Evolutionary conservation across 225 moss, liverwort and hornwort genomes (phyloP).

Genomic region (Anthoceros angustus): DNA sequence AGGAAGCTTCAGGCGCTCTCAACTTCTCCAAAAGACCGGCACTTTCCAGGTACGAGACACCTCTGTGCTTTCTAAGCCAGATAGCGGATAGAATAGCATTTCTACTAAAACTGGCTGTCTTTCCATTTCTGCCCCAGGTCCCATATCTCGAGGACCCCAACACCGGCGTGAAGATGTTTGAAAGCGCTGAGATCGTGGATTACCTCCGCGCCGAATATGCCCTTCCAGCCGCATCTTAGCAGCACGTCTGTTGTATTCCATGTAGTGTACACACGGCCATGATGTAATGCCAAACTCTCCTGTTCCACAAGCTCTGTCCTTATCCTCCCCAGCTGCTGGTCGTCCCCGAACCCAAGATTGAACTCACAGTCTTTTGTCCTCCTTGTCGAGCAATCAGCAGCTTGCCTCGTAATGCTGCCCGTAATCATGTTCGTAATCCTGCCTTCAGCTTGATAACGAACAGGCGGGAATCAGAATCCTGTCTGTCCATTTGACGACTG

Average conservation of each 20-base stretch:
- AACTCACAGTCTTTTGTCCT: no score
- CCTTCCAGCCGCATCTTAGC: background rate
- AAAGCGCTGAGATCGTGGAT: constrained; percentile 74
- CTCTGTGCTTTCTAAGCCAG: background rate
- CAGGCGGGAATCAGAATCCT: no score
- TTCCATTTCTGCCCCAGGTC: constrained; percentile 27
- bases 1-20: constrained; percentile 72
- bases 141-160: constrained; percentile 97
- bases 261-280: no score
- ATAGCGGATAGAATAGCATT: background rate
- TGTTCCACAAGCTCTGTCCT: no score
- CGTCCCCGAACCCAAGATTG: no score
- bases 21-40: constrained; percentile 43
- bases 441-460: no score
- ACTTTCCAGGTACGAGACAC: constrained; percentile 52
- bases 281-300: no score
- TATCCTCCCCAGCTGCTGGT: no score
- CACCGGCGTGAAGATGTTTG: constrained; percentile 77
- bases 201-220: constrained; percentile 24
- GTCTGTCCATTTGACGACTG: no score
- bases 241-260: background rate
- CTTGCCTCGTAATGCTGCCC: no score
- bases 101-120: background rate
- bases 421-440: no score
- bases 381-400: no score